Conservation (phyloP, 768 basidiomycete genomes). For the Rhizopogon rudus region DNA sequence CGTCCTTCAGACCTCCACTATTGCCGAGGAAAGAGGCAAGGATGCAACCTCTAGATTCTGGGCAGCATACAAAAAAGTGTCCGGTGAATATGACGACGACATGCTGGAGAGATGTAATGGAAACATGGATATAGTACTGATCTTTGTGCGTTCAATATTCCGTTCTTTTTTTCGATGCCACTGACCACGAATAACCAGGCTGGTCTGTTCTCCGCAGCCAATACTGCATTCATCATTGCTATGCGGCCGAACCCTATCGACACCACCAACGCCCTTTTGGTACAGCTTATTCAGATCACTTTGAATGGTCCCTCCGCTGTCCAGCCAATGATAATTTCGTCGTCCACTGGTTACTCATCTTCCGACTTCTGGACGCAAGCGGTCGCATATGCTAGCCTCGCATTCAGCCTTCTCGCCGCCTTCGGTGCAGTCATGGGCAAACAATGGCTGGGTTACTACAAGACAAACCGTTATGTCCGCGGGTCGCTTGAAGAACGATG, state of each 20-base stretch:
- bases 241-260: slow-evolving; percentile 1
- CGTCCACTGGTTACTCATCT: too few species aligned
- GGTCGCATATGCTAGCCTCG: slow-evolving; percentile 5
- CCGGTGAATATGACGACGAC: slow-evolving; percentile 1
- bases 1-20: too few species aligned
- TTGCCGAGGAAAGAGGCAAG: too few species aligned
- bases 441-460: slow-evolving; percentile 4
- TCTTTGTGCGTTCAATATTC: neutral
- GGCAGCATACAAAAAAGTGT: neutral
- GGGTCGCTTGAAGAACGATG: neutral
- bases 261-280: too few species aligned
- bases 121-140: slow-evolving; percentile 4
- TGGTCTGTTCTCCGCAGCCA: neutral
- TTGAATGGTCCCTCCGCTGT: too few species aligned
- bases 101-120: neutral
- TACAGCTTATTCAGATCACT: too few species aligned
- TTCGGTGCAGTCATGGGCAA: slow-evolving; percentile 5
- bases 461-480: neutral
- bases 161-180: too few species aligned
- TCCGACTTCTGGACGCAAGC: slow-evolving; percentile 7
- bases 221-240: neutral
- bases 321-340: too few species aligned
- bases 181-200: neutral
- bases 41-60: neutral
- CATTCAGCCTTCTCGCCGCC: slow-evolving; percentile 8